phyloP scores from a whole-genome alignment of 176 grass and related monocot species.

The Carex myosuroides region DNA sequence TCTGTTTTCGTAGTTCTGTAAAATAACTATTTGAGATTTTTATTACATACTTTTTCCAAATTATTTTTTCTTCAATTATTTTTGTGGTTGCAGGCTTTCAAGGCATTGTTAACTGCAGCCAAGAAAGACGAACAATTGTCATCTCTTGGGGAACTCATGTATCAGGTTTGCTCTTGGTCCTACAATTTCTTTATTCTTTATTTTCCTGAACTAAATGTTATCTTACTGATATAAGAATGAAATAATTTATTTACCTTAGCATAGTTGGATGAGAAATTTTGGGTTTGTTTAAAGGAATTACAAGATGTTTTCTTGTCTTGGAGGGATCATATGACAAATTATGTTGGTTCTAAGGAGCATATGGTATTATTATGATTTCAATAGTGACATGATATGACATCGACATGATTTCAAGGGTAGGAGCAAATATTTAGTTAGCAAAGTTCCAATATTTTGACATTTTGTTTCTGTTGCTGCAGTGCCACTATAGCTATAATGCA shows the following conservation, averaged over 20 bases:
- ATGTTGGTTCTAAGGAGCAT: background rate
- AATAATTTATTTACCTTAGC: no score
- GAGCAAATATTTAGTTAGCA: background rate
- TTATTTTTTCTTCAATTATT: background rate
- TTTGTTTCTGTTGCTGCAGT: conserved; percentile 33
- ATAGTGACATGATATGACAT: background rate
- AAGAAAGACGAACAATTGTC: conserved; percentile 84
- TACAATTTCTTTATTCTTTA: no score
- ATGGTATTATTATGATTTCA: background rate
- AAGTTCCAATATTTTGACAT: background rate
- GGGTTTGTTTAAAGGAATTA: background rate
- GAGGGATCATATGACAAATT: background rate
- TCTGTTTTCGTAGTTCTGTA: background rate
- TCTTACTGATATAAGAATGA: no score
- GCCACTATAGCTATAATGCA: conserved; percentile 87
- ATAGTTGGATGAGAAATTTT: background rate
- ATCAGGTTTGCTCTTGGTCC: conserved; percentile 44
- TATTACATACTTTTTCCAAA: conserved; percentile 11
- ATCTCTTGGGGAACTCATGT: conserved; percentile 91
- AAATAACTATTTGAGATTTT: background rate
- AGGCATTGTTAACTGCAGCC: conserved; percentile 67
- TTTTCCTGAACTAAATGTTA: no score
- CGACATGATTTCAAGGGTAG: background rate
- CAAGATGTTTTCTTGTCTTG: background rate
- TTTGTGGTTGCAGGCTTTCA: conserved; percentile 55